Conservation (phyloP, 768 basidiomycete species). For the Rhizopogon salebrosus region DNA sequence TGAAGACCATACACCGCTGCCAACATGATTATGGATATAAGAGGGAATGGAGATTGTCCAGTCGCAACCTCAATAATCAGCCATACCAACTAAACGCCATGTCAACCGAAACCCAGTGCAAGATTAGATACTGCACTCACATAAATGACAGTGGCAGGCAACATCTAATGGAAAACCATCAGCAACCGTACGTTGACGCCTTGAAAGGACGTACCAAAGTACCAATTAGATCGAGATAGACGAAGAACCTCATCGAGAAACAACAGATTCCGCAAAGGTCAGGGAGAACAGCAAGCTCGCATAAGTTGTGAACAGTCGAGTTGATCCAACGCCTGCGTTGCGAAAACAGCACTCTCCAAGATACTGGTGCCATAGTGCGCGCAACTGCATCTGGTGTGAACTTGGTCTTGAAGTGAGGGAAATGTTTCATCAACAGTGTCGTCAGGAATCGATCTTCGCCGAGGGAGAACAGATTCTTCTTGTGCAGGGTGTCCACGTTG, state of each 20-base stretch:
- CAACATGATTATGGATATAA: conserved; percentile 63
- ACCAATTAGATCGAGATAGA: conserved; percentile 61
- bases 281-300: conserved; percentile 57
- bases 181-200: conserved; percentile 2
- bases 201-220: conserved; percentile 39
- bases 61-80: conserved; percentile 54
- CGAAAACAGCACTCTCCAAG: conserved; percentile 55
- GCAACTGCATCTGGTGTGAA: conserved; percentile 62
- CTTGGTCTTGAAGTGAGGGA: conserved; percentile 65
- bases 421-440: conserved; percentile 65
- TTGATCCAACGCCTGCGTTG: conserved; percentile 74
- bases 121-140: conserved; percentile 29
- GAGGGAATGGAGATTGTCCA: conserved; percentile 48
- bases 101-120: conserved; percentile 9
- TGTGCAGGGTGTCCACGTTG: conserved; percentile 63
- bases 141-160: conserved; percentile 59
- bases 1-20: conserved; percentile 68
- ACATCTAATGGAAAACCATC: conserved; percentile 32
- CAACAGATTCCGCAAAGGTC: conserved; percentile 66
- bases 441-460: conserved; percentile 72
- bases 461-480: conserved; percentile 65
- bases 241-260: conserved; percentile 73
- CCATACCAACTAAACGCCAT: conserved; percentile 42
- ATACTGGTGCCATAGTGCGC: conserved; percentile 60
- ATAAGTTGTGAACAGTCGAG: conserved; percentile 65